phyloP scores from a whole-genome alignment of 768 basidiomycete species.

The Mycena polygramma region DNA sequence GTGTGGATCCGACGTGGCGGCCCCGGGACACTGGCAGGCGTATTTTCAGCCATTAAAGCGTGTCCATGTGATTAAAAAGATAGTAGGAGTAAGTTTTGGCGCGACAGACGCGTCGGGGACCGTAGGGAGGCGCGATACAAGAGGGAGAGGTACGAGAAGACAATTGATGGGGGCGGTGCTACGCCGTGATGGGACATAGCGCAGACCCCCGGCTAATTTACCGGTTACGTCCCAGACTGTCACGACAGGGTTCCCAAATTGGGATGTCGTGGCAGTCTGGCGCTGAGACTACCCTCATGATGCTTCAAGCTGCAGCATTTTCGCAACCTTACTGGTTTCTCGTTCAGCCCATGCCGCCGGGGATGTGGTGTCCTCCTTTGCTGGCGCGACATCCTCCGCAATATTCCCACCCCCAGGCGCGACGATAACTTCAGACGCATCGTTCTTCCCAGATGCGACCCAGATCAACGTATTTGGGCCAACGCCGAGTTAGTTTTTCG shows the following conservation, averaged over 20 bases:
- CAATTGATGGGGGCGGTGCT: no score
- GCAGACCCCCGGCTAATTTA: no score
- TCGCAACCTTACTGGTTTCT: neutral
- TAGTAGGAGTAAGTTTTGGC: neutral
- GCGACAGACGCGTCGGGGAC: neutral
- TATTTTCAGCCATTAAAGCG: conserved; percentile 15
- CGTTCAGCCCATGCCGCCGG: conserved; percentile 5
- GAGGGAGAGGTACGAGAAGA: no score
- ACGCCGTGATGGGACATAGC: no score
- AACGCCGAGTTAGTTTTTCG: conserved; percentile 57
- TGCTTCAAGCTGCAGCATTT: neutral
- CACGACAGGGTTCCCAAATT: no score
- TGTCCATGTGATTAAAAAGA: neutral
- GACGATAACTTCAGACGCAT: conserved; percentile 51
- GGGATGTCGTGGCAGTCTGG: no score
- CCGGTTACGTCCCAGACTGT: no score
- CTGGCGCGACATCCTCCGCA: conserved; percentile 56
- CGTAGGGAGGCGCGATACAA: conserved; percentile 2
- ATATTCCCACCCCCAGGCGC: conserved; percentile 58
- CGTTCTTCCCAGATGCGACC: conserved; percentile 57
- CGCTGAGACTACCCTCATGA: neutral
- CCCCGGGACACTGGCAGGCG: neutral
- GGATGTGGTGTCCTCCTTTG: conserved; percentile 50
- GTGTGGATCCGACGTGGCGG: neutral
- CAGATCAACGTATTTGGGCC: conserved; percentile 61